Evolutionary conservation across 2,329 filamentous ascomycete species (phyloP).

Genomic region (Bertia moriformis): DNA sequence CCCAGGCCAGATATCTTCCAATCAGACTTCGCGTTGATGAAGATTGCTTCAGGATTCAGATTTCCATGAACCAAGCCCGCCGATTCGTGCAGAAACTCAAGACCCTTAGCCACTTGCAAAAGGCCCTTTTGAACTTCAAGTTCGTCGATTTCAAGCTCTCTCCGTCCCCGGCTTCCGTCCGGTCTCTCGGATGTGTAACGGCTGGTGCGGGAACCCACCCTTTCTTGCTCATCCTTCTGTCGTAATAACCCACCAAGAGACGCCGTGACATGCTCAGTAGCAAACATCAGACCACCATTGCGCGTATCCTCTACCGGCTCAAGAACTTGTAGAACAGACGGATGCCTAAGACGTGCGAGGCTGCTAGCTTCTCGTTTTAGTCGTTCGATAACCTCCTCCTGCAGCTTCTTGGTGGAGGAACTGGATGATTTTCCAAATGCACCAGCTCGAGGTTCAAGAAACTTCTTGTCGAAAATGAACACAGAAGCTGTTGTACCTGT

Average conservation of each 20-base stretch:
- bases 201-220: conserved; percentile 56
- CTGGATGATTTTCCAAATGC: conserved; percentile 31
- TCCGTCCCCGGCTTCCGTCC: conserved; percentile 56
- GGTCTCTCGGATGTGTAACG: conserved; percentile 70
- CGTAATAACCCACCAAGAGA: conserved; percentile 70
- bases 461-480: conserved; percentile 87
- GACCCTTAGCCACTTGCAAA: conserved; percentile 79
- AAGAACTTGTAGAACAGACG: conserved; percentile 78
- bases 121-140: conserved; percentile 94
- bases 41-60: conserved; percentile 79
- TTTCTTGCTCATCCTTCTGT: conserved; percentile 83
- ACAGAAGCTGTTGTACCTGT: conserved; percentile 79
- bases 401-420: conserved; percentile 38
- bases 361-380: conserved; percentile 84
- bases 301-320: conserved; percentile 93
- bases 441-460: conserved; percentile 24
- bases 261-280: conserved; percentile 78
- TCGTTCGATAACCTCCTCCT: conserved; percentile 82
- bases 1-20: conserved; percentile 1
- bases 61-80: conserved; percentile 89
- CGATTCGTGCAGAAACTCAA: conserved; percentile 92
- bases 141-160: conserved; percentile 88
- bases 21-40: conserved; percentile 75
- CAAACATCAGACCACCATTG: conserved; percentile 84
- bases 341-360: conserved; percentile 76